Evolutionary conservation across 1,284 basidiomycete species (phyloP), one percentile per base, ranked within the genome.

Genomic region (Volvariella surrecta): DNA sequence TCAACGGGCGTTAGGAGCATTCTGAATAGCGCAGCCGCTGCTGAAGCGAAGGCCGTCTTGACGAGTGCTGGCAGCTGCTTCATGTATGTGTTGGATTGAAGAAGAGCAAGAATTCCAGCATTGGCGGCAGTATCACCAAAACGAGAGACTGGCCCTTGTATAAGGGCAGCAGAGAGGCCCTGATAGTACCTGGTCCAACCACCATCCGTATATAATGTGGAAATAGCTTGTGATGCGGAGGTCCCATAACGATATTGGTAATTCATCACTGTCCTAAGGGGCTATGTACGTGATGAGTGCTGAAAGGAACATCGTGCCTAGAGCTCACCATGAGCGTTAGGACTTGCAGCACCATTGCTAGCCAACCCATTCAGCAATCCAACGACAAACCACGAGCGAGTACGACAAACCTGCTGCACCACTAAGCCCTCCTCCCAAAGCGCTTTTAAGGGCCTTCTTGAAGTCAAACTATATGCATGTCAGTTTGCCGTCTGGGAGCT

Each of bases 61-160:
- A 82, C 52, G 20, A 74, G 64, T 0, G 66, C 52, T 0, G 86
- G 86, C 6, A 89, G 68, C 30, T 68, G 58, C 52, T 66, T 76
- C 67, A 85, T 70, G 58, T 76, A 81, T 1, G 71, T 58, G 57
- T 90, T 89, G 4, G 76, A 79, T 48, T 81, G 61, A 6, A 91
- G 64, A 3, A 91, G 67, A 0, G 85, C 86, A 18, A 89, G 70
- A 45, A 90, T 86, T 11, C 87, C 88, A 0, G 70, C 83, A 54
- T 90, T 89, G 17, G 87, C 84, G 0, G 89, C 89, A 1, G 91
- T 94, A 59, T 95, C 91, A 0, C 89, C 89, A 54, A 95, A 94
- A 6, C 91, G 79, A 6, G 83, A 68, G 6, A 79, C 64, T 1
- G 81, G 79, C 38, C 89, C 89, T 60, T 91, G 88, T 16, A 91